Base-by-base conservation (phyloP, 2,329 filamentous ascomycete species). In the Bipolaris gigantea region DNA sequence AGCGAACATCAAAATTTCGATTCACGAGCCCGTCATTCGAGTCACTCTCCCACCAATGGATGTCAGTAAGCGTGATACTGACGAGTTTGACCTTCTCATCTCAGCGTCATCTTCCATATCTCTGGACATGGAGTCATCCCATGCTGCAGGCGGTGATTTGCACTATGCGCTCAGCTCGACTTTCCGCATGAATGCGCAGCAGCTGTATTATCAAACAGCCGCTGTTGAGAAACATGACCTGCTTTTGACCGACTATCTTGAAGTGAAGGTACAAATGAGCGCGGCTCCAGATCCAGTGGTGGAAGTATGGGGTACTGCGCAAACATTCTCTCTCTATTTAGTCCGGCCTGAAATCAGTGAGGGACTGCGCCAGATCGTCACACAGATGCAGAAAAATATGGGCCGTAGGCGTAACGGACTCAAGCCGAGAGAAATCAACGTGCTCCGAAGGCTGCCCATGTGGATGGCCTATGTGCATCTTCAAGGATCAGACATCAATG, bases 61-160 rank as follows among this genome's bases (percentile, higher is more conserved):
- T 56, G 73, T 79, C 5, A 70, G 71, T 4, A 74, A 77, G 48
- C 75, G 74, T 36, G 83, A 86, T 23, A 81, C 85, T 0, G 90
- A 92, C 56, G 92, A 97, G 61, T 97, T 94, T 63, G 94, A 99
- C 69, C 82, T 99, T 27, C 89, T 99, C 40, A 96, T 99, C 43
- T 96, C 91, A 1, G 94, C 92, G 2, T 90, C 96, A 10, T 97
- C 95, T 0, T 96, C 93, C 0, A 85, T 97, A 34, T 96, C 93
- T 0, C 78, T 97, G 19, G 94, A 99, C 66, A 83, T 96, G 43
- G 94, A 99, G 69, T 96, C 94, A 0, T 96, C 92, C n/a, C 94
- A 99, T 75, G 94, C 91, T 3, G 81, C 88, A 0, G 85, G 90
- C 33, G 89, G 89, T 53, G 89, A 95, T 32, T 78, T 92, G 3